Evolutionary conservation across 2,329 filamentous ascomycete species (phyloP), one percentile per base, ranked within the genome.

Genomic region (Curvularia sp.): DNA sequence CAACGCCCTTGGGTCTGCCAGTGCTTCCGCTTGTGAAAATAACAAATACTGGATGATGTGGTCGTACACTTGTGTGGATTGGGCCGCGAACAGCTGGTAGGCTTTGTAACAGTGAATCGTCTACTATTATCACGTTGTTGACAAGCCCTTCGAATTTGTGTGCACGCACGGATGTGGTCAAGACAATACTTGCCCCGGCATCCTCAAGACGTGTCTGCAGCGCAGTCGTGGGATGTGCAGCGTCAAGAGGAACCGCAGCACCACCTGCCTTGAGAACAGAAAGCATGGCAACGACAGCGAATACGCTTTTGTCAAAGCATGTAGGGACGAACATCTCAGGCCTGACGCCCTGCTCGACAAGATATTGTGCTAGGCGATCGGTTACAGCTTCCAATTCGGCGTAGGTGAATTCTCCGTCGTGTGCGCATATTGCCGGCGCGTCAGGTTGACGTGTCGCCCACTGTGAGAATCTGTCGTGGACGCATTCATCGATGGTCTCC

Each of bases 141-240:
- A 79, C 76, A 2, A 74, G 73, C 34, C 77, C 76, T 48, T 81
- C 78, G 10, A 81, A 77, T 1, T 77, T 66, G 9, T 77, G 73
- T 3, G 75, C 72, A 18, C 75, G 74, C 15, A 67, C 55, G 0
- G 75, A 70, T 1, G 78, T 77, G 1, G 78, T 78, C 4, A 81
- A 63, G 0, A 78, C 79, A 21, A 80, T 68, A 27, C 77, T 74
- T 0, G 78, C 75, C 13, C 63, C 59, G n/a, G 77, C 74, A 18
- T 79, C 75, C n/a, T 74, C 64, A 12, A 80, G 65, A 57, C 78
- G 76, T 2, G 72, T 73, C 36, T 80, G 74, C 28, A 81, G 68
- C 1, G 74, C 68, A 19, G 63, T 60, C 51, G 75, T 73, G 0
- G 72, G 72, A 53, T 75, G 71, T 4, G 70, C 67, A 1, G 70